Conservation (phyloP, 768 basidiomycete genomes). For the Gautieria morchelliformis region DNA sequence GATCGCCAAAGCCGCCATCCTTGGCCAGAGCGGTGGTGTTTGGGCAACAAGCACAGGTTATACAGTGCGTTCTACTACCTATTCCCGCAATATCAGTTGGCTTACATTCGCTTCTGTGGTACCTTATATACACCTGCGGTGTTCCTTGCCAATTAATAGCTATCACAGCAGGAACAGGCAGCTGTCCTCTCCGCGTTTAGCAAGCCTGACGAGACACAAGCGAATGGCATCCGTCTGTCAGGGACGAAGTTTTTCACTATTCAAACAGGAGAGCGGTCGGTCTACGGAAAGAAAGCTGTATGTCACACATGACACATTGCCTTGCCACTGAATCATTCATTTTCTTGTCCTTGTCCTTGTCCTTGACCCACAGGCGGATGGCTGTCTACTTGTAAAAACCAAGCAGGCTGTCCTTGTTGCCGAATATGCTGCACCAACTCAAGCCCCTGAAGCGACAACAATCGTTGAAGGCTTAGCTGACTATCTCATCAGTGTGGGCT, state of each 20-base stretch:
- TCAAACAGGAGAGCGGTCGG: constrained; percentile 34
- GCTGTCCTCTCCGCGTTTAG: constrained; percentile 41
- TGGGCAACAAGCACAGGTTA: constrained; percentile 63
- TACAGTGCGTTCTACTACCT: constrained; percentile 31
- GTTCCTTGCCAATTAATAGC: constrained; percentile 28
- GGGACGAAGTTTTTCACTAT: constrained; percentile 73
- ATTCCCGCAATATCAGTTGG: neutral
- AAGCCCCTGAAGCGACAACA: constrained; percentile 55
- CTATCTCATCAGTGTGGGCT: constrained; percentile 55
- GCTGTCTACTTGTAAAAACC: constrained; percentile 68
- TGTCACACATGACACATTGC: constrained; percentile 21
- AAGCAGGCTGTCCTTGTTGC: constrained; percentile 78
- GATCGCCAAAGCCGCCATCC: constrained; percentile 66
- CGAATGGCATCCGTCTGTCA: constrained; percentile 51
- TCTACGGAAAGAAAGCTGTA: constrained; percentile 75
- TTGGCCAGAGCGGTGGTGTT: constrained; percentile 65
- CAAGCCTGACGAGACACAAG: constrained; percentile 31
- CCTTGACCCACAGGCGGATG: constrained; percentile 48
- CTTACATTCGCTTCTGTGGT: neutral
- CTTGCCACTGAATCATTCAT: neutral
- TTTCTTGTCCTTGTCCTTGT: neutral
- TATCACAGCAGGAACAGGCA: constrained; percentile 55
- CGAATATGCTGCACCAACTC: constrained; percentile 57
- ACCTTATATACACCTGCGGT: neutral
- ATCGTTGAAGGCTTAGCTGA: constrained; percentile 66